Percentiles rank a stretch among this genome's conserved stretches.
These are phyloP conservation scores for Polychytrium aggregatum DNA, from an alignment of 192 early-diverging fungal genomes.

Conservation along the genomic window DNA sequence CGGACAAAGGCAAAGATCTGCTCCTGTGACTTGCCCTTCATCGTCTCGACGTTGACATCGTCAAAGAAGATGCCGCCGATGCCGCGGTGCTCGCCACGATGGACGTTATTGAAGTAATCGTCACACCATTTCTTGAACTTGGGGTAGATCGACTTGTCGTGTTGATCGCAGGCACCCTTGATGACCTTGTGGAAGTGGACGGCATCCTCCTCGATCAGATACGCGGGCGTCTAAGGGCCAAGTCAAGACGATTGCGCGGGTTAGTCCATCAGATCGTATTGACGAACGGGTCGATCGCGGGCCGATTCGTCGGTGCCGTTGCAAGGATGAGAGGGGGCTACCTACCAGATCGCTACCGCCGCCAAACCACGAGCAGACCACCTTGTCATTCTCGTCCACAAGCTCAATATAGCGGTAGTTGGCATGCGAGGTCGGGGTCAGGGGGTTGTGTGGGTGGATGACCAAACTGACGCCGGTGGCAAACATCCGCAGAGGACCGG, in stretches of 20 bases:
- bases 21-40: slow-evolving; percentile 41
- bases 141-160: slow-evolving; percentile 72
- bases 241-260: too few species aligned
- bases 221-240: slow-evolving; percentile 73
- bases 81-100: slow-evolving; percentile 82
- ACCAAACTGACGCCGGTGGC: slow-evolving; percentile 86
- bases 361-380: slow-evolving; percentile 84
- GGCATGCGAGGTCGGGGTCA: slow-evolving; percentile 90
- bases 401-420: slow-evolving; percentile 99
- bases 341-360: slow-evolving; percentile 80
- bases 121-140: slow-evolving; percentile 96
- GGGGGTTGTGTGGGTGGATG: slow-evolving; percentile 90
- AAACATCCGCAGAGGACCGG: slow-evolving; percentile 43
- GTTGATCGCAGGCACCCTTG: slow-evolving; percentile 85
- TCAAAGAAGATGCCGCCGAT: slow-evolving; percentile 99
- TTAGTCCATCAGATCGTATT: too few species aligned
- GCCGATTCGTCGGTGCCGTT: too few species aligned
- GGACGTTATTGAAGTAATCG: slow-evolving; percentile 80
- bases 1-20: slow-evolving; percentile 77
- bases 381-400: slow-evolving; percentile 34
- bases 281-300: too few species aligned
- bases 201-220: slow-evolving; percentile 84
- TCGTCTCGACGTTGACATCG: too few species aligned
- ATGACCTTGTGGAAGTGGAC: slow-evolving; percentile 86
- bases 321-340: too few species aligned